Base-by-base conservation (phyloP, 306 rosid genomes). In the Quercus mongolica region DNA sequence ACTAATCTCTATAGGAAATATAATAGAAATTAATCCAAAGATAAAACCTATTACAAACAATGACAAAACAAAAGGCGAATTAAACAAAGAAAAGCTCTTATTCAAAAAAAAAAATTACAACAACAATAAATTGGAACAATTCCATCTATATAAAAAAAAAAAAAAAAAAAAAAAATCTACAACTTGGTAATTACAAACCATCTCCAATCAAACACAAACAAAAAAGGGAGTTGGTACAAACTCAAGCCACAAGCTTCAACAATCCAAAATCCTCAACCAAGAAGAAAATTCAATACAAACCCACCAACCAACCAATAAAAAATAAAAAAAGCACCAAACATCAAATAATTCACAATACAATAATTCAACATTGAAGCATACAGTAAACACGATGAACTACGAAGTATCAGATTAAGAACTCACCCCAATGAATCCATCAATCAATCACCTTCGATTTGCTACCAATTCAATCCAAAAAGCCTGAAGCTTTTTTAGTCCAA, bases 391-490 rank as follows among this genome's bases (percentile, higher is more conserved):
- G 0, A 41, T 8, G 46, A 72, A 35, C 68, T 38, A 5, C 18
- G 30, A 64, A 67, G 26, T 19, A 64, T 38, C 7, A 55, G 77
- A 81, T 57, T 28, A 81, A 78, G 46, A 71, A 84, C 82, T 71
- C 82, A 78, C 82, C 54, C 46, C 46, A 41, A 41, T 41, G 12
- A 41, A 41, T 77, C 44, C 59, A 82, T 74, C 21, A 59, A 67
- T 64, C 20, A 13, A 79, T 28, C 51, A 86, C 89, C 85, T 83
- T 28, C 52, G 83, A 80, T 75, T 80, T 79, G 77, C 85, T 75
- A 52, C 71, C 75, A 80, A 51, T 35, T 62, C 56, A 77, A 78
- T 77, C 79, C 76, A 78, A 74, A 74, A 31, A 70, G 51, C 64
- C 72, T 49, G 62, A 73, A n/a, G 59, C 74, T 71, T 41, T 49